These are phyloP conservation scores for Peronospora belbahrii DNA, from an alignment of 352 stramenopile genomes.

Conservation along the genomic window DNA sequence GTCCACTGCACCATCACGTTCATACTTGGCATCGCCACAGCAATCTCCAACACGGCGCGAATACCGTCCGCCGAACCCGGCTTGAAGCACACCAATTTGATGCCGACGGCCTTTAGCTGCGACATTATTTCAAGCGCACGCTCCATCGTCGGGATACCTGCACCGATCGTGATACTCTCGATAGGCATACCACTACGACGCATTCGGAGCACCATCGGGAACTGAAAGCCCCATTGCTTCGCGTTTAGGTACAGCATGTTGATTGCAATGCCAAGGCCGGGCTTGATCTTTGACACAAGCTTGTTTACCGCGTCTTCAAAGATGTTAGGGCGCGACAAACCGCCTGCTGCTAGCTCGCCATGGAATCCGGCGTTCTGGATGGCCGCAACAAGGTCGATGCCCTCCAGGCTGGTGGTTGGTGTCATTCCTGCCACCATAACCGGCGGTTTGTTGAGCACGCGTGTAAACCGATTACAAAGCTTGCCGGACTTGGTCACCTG, in stretches of 20 bases:
- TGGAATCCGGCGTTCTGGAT: slow-evolving; percentile 76
- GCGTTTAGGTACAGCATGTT: slow-evolving; percentile 89
- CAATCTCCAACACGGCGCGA: slow-evolving; percentile 70
- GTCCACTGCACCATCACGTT: slow-evolving; percentile 86
- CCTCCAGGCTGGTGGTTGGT: slow-evolving; percentile 72
- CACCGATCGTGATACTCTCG: slow-evolving; percentile 84
- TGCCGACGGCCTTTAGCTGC: slow-evolving; percentile 52
- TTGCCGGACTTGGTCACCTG: slow-evolving; percentile 39
- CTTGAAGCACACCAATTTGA: slow-evolving; percentile 83
- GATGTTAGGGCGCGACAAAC: slow-evolving; percentile 54
- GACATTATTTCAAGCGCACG: slow-evolving; percentile 73
- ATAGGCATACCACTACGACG: slow-evolving; percentile 73
- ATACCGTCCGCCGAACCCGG: slow-evolving; percentile 75
- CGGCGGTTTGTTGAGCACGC: slow-evolving; percentile 62
- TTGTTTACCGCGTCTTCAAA: slow-evolving; percentile 64
- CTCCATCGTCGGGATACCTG: slow-evolving; percentile 73
- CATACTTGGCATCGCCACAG: slow-evolving; percentile 46
- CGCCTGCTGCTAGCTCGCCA: slow-evolving; percentile 69
- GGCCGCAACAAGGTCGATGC: slow-evolving; percentile 76
- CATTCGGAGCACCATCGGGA: slow-evolving; percentile 81
- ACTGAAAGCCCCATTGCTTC: slow-evolving; percentile 87
- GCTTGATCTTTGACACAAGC: slow-evolving; percentile 64
- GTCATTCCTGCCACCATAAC: slow-evolving; percentile 84
- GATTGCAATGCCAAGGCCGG: slow-evolving; percentile 66
- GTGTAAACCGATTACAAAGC: slow-evolving; percentile 65